Evolutionary conservation across 768 basidiomycete species (phyloP).

Genomic region (Kockovaella imperatae): DNA sequence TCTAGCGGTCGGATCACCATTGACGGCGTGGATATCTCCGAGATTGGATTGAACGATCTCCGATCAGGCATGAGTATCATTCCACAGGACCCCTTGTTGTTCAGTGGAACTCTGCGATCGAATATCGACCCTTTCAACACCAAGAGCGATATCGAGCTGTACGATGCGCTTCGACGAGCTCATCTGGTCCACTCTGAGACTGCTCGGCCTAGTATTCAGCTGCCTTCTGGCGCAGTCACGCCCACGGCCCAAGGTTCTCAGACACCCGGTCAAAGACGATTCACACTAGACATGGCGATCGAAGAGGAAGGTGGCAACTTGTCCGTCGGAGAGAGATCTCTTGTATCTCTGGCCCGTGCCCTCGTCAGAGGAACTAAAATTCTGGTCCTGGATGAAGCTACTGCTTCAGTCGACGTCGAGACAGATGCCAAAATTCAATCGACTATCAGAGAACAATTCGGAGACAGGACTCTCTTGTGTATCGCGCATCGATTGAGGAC

Average conservation of each 20-base stretch:
- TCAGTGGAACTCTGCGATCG: conserved; percentile 52
- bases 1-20: conserved; percentile 64
- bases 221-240: not conserved
- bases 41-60: conserved; percentile 67
- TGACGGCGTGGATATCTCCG: conserved; percentile 76
- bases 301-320: conserved; percentile 82
- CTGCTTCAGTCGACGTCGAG: conserved; percentile 81
- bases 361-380: conserved; percentile 68
- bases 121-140: conserved; percentile 85
- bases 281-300: conserved; percentile 72
- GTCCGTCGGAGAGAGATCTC: conserved; percentile 65
- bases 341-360: conserved; percentile 81
- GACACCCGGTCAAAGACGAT: conserved; percentile 49
- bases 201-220: not conserved
- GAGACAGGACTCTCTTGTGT: conserved; percentile 73
- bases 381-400: conserved; percentile 75
- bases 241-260: conserved; percentile 46
- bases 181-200: conserved; percentile 56
- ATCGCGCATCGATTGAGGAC: conserved; percentile 84
- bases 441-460: conserved; percentile 79
- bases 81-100: conserved; percentile 61
- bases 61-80: conserved; percentile 51
- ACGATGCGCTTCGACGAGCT: conserved; percentile 79
- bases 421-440: conserved; percentile 86
- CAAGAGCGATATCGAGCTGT: conserved; percentile 71